A percentile compares a stretch with the other conserved stretches of the same genome.
phyloP scores from a whole-genome alignment of 2,329 filamentous ascomycete species.

The Diaporthe vexans region DNA sequence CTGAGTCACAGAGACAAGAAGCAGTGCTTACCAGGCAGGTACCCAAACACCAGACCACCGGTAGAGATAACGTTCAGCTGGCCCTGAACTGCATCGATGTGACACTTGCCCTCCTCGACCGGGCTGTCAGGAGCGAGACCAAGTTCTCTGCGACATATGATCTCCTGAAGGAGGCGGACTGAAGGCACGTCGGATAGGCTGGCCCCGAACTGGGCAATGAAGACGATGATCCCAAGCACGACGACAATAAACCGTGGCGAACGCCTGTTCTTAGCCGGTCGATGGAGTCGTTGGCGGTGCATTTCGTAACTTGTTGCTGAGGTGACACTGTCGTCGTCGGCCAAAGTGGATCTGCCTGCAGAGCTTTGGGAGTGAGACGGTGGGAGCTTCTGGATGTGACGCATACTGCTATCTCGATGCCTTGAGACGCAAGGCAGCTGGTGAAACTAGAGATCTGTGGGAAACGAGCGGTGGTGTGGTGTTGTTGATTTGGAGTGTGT shows the following conservation, averaged over 20 bases:
- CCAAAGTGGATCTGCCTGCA: neutral
- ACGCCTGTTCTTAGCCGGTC: neutral
- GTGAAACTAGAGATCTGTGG: neutral
- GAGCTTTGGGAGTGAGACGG: neutral
- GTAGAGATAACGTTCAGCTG: conserved; percentile 20
- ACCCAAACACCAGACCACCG: conserved; percentile 23
- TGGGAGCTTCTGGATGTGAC: conserved; percentile 1
- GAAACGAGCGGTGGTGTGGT: neutral
- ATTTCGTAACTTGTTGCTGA: neutral
- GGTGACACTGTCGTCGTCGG: neutral
- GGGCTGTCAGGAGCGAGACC: neutral
- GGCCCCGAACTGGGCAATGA: conserved; percentile 31
- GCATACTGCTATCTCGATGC: neutral
- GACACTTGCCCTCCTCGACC: neutral
- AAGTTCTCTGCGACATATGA: conserved; percentile 32
- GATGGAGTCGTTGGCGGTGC: neutral
- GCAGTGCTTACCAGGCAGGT: conserved; percentile 28
- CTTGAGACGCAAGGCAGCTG: neutral
- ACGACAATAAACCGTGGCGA: conserved; percentile 15
- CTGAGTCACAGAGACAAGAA: neutral
- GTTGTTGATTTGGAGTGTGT: neutral
- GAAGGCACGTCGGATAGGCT: conserved; percentile 33
- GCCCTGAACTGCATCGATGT: neutral
- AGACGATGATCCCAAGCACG: conserved; percentile 26
- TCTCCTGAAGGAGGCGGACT: conserved; percentile 27